phyloP scores from a whole-genome alignment of 257 asterid species.

The Solanum gandarillasii region DNA sequence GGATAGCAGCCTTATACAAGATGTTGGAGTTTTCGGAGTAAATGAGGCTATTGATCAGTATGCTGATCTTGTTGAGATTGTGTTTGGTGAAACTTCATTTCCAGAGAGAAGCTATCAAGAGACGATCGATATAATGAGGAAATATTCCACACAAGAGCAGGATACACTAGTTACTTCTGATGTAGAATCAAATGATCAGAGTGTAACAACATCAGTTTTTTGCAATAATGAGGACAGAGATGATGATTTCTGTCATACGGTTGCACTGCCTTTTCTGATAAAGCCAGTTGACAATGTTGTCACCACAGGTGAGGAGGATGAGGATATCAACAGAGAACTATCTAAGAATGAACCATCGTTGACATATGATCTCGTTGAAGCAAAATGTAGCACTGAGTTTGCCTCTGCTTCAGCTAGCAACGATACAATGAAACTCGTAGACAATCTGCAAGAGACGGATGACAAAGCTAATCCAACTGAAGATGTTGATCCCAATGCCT shows the following conservation, averaged over 20 bases:
- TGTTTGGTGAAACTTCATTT: constrained; percentile 44
- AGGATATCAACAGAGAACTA: not conserved
- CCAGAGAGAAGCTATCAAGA: constrained; percentile 43
- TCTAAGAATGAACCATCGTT: constrained; percentile 3
- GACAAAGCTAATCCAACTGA: constrained; percentile 11
- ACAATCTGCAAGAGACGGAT: not conserved
- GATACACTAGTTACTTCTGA: not conserved
- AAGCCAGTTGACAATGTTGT: not conserved
- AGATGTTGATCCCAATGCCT: not conserved
- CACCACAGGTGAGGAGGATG: not conserved
- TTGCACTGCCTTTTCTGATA: not conserved
- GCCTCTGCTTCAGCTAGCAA: constrained; percentile 14
- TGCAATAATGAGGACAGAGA: not conserved
- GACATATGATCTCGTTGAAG: constrained; percentile 11
- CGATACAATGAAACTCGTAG: not conserved
- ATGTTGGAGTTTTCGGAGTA: not conserved
- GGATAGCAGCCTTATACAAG: not conserved
- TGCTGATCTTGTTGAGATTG: constrained; percentile 17
- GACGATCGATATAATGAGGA: constrained; percentile 15
- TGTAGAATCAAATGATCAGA: constrained; percentile 1
- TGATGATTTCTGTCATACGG: not conserved
- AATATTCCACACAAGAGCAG: constrained; percentile 19
- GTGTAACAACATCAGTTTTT: not conserved
- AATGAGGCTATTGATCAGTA: not conserved
- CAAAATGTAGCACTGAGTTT: constrained; percentile 1